Conservation (phyloP, 495 filamentous ascomycete genomes). For the Copromyces sp. region DNA sequence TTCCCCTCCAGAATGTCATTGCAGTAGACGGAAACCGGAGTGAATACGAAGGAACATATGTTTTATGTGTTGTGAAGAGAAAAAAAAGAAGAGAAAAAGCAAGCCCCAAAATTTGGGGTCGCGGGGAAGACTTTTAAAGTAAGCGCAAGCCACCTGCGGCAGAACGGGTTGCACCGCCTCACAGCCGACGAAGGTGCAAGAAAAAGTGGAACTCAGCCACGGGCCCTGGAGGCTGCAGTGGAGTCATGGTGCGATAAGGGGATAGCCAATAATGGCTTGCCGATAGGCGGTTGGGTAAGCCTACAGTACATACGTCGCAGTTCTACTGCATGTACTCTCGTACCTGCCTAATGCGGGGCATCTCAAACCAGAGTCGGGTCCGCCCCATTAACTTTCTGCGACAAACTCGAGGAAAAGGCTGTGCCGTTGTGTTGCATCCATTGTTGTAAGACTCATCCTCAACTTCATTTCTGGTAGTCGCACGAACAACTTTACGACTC, state of each 20-base stretch:
- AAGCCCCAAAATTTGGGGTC: constrained; percentile 2
- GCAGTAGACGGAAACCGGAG: constrained; percentile 55
- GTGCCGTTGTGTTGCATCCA: neutral
- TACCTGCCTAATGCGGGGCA: neutral
- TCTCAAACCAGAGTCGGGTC: neutral
- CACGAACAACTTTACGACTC: constrained; percentile 8
- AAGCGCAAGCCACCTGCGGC: neutral
- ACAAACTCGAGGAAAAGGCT: neutral
- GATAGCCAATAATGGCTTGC: constrained; percentile 2
- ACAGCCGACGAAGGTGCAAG: neutral
- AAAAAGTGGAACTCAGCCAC: neutral
- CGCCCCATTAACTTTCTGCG: neutral
- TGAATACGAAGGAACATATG: constrained; percentile 65
- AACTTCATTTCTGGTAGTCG: constrained; percentile 1
- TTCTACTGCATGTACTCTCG: neutral
- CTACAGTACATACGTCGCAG: neutral
- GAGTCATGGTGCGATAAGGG: neutral
- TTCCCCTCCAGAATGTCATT: constrained; percentile 66
- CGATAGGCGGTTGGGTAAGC: neutral
- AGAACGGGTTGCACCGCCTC: neutral
- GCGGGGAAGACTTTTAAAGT: neutral
- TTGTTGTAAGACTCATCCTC: neutral
- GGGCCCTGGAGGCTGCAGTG: neutral
- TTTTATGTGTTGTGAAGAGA: constrained; percentile 48
- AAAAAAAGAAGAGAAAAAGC: constrained; percentile 22